Conservation (phyloP, 2,329 filamentous ascomycete species). For the Neoscytalidium dimidiatum region DNA sequence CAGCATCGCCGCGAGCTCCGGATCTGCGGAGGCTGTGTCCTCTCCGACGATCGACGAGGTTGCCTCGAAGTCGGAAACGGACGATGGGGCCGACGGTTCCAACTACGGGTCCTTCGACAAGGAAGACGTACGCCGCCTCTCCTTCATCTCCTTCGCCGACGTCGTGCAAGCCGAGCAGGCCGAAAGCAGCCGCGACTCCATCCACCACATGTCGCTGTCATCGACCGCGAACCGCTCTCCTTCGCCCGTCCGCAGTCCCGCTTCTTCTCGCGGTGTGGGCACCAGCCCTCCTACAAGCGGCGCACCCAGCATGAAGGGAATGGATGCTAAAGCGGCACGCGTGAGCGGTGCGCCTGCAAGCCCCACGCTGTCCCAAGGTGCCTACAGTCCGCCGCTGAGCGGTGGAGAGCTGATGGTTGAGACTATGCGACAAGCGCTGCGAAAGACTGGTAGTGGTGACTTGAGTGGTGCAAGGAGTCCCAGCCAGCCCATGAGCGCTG, state of each 20-base stretch:
- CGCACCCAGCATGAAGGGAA: conserved; percentile 70
- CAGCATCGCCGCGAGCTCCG: conserved; percentile 24
- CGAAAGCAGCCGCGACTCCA: conserved; percentile 67
- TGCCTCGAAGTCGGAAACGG: conserved; percentile 28
- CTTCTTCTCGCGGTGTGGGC: conserved; percentile 68
- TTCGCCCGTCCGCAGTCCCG: conserved; percentile 77
- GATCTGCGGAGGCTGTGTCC: conserved; percentile 33
- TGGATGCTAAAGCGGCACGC: conserved; percentile 61
- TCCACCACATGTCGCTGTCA: conserved; percentile 68
- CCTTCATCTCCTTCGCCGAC: conserved; percentile 96
- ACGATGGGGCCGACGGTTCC: conserved; percentile 61
- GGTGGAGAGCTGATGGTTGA: conserved; percentile 81
- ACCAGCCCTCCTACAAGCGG: conserved; percentile 77
- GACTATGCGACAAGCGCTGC: conserved; percentile 88
- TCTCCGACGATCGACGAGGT: conserved; percentile 35
- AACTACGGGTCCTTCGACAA: conserved; percentile 78
- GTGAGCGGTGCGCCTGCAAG: conserved; percentile 52
- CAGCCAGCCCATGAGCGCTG: conserved; percentile 42
- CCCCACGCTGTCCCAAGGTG: conserved; percentile 52
- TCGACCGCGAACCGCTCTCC: conserved; percentile 68
- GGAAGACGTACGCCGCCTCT: conserved; percentile 77
- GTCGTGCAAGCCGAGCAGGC: conserved; percentile 85
- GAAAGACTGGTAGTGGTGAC: conserved; percentile 83
- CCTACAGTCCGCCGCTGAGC: conserved; percentile 55
- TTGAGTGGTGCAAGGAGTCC: conserved; percentile 51